Percentiles rank a stretch among this genome's conserved stretches.
These are phyloP conservation scores for Ogataea sp. DNA, from an alignment of 805 yeast species.

Conservation along the genomic window DNA sequence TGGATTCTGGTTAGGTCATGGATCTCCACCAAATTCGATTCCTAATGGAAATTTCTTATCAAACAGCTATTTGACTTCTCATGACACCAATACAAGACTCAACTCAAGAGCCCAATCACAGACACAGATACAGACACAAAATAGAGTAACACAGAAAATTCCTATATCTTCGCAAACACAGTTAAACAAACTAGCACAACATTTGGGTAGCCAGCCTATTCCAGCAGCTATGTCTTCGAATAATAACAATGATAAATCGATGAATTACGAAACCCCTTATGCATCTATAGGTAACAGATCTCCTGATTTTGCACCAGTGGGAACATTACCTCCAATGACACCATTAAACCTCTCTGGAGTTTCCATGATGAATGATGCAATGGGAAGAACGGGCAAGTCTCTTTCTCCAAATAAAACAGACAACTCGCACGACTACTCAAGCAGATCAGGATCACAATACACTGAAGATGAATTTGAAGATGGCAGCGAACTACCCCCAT, in stretches of 20 bases:
- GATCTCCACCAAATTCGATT: conserved; percentile 39
- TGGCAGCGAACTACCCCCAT: background rate
- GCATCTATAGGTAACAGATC: conserved; percentile 22
- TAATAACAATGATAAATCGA: background rate
- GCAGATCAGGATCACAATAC: background rate
- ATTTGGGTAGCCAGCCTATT: background rate
- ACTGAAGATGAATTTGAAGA: background rate
- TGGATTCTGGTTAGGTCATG: conserved; percentile 42
- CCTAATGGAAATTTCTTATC: conserved; percentile 15
- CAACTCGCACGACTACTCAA: background rate
- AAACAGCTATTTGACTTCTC: conserved; percentile 2
- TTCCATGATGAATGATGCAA: background rate
- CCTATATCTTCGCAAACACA: background rate
- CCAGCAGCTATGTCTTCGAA: background rate
- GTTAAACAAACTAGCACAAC: background rate
- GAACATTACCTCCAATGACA: conserved; percentile 29
- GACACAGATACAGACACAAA: background rate
- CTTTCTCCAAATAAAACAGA: background rate
- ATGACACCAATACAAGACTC: background rate
- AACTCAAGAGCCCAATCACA: conserved; percentile 11
- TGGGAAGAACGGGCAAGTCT: background rate
- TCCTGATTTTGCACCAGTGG: conserved; percentile 27
- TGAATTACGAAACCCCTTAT: background rate
- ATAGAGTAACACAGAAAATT: background rate
- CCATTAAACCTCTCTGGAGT: conserved; percentile 21